Conservation (phyloP, 768 basidiomycete species). For the Boletus edulis region DNA sequence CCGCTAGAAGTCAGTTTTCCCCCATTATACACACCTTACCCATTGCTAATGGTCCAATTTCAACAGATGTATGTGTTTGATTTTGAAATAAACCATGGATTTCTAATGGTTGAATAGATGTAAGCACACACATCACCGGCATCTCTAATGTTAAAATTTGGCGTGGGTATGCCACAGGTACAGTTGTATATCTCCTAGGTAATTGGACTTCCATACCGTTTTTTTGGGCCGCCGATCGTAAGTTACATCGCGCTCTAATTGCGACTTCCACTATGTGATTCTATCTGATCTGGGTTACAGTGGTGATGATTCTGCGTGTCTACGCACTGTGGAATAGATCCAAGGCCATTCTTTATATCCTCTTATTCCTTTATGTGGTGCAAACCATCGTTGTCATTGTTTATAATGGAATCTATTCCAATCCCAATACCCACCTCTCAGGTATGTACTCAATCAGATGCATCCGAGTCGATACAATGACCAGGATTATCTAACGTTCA, state of each 20-base stretch:
- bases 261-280: neutral
- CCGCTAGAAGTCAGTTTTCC: neutral
- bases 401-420: neutral
- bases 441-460: neutral
- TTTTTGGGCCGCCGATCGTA: neutral
- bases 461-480: too few relatives aligned
- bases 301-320: neutral
- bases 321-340: neutral
- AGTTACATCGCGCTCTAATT: neutral
- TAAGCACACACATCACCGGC: neutral
- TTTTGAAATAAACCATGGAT: too few relatives aligned
- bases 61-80: too few relatives aligned
- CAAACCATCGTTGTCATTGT: neutral
- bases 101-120: neutral
- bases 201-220: neutral
- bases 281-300: neutral
- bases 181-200: rapidly evolving
- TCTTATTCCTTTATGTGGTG: neutral
- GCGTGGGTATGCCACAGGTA: neutral
- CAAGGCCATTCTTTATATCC: neutral
- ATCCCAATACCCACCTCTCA: neutral
- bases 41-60: neutral
- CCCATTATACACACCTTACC: neutral
- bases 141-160: too few relatives aligned
- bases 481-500: too few relatives aligned